These are phyloP conservation scores for Boletus semigastroideus DNA, from an alignment of 1,284 basidiomycete genomes.

Conservation along the genomic window DNA sequence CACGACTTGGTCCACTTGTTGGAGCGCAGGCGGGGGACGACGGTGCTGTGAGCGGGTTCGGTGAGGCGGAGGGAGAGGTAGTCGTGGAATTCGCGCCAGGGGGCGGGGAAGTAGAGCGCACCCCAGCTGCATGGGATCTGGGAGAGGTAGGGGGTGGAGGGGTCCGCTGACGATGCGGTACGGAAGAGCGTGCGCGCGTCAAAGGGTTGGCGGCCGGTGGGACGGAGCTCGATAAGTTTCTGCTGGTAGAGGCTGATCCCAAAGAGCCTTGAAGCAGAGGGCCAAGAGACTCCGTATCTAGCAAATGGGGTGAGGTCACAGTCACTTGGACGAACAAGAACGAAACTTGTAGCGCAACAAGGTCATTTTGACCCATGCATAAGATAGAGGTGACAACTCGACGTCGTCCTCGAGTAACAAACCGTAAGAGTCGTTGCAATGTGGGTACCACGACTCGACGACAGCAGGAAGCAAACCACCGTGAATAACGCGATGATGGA, in stretches of 20 bases:
- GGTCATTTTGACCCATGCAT: slow-evolving; percentile 78
- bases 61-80: slow-evolving; percentile 71
- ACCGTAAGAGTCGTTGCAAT: slow-evolving; percentile 69
- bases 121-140: slow-evolving; percentile 89
- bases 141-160: slow-evolving; percentile 72
- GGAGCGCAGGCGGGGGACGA: slow-evolving; percentile 74
- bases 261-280: slow-evolving; percentile 52
- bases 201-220: slow-evolving; percentile 67
- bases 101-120: slow-evolving; percentile 84
- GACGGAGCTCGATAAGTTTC: slow-evolving; percentile 72
- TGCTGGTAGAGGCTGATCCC: slow-evolving; percentile 84
- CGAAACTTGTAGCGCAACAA: slow-evolving; percentile 74
- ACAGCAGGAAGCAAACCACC: slow-evolving; percentile 78
- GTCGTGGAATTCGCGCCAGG: slow-evolving; percentile 80
- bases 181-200: slow-evolving; percentile 60
- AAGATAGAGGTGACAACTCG: slow-evolving; percentile 79
- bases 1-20: slow-evolving; percentile 79
- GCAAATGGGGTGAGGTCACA: slow-evolving; percentile 7
- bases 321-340: slow-evolving; percentile 1
- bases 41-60: slow-evolving; percentile 38
- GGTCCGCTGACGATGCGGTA: slow-evolving; percentile 38
- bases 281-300: slow-evolving; percentile 53
- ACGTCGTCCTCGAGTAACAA: slow-evolving; percentile 81
- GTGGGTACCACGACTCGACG: slow-evolving; percentile 85
- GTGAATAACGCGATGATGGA: slow-evolving; percentile 71